phyloP scores from a whole-genome alignment of 1,139 yeast genomes.

The Maudiozyma humilis region DNA sequence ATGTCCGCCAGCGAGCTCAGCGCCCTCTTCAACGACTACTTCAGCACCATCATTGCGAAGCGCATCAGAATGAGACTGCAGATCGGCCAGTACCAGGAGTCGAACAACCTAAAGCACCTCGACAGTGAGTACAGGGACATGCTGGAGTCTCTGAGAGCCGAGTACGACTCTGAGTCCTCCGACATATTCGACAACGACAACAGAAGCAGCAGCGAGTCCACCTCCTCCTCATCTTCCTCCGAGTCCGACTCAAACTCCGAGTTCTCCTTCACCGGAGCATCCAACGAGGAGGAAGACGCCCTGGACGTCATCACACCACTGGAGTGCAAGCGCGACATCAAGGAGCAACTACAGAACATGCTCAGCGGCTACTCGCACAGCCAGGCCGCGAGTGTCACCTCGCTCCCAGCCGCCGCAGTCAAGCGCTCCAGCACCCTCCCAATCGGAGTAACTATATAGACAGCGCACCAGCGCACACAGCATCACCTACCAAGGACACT shows the following conservation, averaged over 20 bases:
- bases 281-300: conserved; percentile 2
- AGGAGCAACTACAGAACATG: not conserved
- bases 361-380: conserved; percentile 1
- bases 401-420: conserved; percentile 15
- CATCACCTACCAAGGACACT: too few species aligned
- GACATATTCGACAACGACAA: conserved; percentile 4
- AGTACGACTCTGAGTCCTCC: conserved; percentile 13
- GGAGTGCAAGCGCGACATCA: not conserved
- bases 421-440: conserved; percentile 28
- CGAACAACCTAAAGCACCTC: conserved; percentile 2
- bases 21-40: conserved; percentile 17
- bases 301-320: not conserved
- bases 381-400: conserved; percentile 10
- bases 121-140: conserved; percentile 8
- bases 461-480: too few species aligned
- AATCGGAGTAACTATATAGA: conserved; percentile 19
- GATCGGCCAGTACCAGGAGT: conserved; percentile 19
- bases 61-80: conserved; percentile 25
- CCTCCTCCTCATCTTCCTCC: not conserved
- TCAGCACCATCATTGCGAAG: conserved; percentile 22
- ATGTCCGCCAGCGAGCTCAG: not conserved
- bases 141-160: conserved; percentile 19
- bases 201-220: not conserved
- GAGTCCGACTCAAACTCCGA: conserved; percentile 3
- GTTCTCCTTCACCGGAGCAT: conserved; percentile 1